These are phyloP conservation scores for Tetraselmis chui DNA, from an alignment of 139 green algal genomes.

Conservation along the genomic window DNA sequence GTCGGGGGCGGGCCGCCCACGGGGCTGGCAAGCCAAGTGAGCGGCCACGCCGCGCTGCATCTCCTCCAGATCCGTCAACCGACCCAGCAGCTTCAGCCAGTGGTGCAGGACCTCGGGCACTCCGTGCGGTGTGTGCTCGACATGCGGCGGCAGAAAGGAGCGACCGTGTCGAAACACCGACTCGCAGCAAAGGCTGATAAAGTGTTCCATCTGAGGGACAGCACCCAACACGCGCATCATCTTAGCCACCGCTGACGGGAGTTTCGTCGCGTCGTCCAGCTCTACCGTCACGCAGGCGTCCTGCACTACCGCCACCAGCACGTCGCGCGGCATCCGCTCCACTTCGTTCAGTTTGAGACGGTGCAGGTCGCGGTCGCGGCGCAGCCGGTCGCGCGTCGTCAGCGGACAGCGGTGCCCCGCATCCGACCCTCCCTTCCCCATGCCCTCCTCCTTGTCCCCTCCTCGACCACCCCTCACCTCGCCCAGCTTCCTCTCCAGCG, in stretches of 20 bases:
- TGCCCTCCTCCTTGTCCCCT: no score
- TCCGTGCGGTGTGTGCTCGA: conserved; percentile 18
- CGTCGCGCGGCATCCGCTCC: conserved; percentile 41
- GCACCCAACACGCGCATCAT: conserved; percentile 13
- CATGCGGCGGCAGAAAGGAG: conserved; percentile 26
- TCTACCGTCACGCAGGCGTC: conserved; percentile 66
- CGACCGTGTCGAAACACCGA: conserved; percentile 25
- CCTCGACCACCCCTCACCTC: no score
- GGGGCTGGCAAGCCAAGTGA: not conserved
- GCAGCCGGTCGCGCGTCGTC: conserved; percentile 45
- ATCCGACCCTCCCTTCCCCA: no score
- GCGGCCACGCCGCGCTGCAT: not conserved
- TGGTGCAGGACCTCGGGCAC: conserved; percentile 4
- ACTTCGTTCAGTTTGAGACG: conserved; percentile 48
- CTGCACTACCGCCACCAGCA: conserved; percentile 64
- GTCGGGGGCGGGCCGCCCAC: not conserved
- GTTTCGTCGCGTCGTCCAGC: conserved; percentile 43
- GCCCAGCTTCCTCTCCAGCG: not conserved
- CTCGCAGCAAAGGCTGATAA: conserved; percentile 33
- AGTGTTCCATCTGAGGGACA: conserved; percentile 25
- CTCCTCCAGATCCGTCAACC: not conserved
- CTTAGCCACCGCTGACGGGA: conserved; percentile 21
- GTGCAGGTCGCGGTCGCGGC: conserved; percentile 50
- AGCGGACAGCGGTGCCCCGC: conserved; percentile 12
- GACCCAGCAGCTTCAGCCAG: conserved; percentile 13